These are phyloP conservation scores for Eragrostis tef DNA, from an alignment of 202 grass and related monocot species.

Conservation along the genomic window DNA sequence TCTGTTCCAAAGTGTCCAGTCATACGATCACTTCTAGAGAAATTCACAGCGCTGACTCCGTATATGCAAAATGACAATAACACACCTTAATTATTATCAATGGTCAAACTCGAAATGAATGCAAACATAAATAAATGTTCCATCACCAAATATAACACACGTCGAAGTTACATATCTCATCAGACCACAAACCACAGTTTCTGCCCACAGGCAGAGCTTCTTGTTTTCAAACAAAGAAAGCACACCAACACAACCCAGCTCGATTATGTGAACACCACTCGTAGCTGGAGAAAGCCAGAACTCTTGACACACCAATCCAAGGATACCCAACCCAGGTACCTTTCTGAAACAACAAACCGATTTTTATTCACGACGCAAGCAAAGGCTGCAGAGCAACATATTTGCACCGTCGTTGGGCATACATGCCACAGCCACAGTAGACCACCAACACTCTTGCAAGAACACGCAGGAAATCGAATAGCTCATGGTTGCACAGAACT, in stretches of 20 bases:
- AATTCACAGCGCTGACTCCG: background rate
- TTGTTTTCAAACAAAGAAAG: background rate
- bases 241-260: background rate
- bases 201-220: background rate
- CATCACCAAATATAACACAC: too few species aligned
- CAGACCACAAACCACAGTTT: background rate
- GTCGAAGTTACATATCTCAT: too few species aligned
- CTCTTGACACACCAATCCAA: background rate
- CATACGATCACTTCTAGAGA: background rate
- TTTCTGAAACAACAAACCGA: background rate
- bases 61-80: background rate
- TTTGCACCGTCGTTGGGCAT: background rate
- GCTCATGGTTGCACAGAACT: too few species aligned
- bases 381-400: background rate
- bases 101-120: background rate
- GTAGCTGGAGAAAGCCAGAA: background rate
- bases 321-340: background rate
- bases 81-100: too few species aligned
- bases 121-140: background rate
- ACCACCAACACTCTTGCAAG: background rate
- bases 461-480: background rate
- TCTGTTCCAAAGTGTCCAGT: background rate
- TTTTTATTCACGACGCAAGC: background rate
- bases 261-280: background rate
- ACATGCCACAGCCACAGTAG: background rate